Evolutionary conservation across 73 alveolate species (phyloP), one percentile per base, ranked within the genome.

Genomic region (Loxodes magnus): DNA sequence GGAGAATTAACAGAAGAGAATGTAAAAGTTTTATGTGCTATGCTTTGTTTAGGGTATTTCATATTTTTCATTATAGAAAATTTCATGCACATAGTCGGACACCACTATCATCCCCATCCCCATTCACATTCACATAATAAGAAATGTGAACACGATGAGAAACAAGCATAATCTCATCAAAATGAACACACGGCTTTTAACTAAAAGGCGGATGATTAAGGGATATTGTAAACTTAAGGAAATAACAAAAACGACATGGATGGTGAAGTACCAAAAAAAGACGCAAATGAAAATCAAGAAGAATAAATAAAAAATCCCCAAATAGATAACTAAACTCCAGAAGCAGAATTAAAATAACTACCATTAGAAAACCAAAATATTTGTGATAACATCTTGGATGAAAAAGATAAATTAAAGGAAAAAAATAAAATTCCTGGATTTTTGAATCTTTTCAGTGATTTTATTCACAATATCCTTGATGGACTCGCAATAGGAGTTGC

Each of bases 401-500:
- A 58, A 43, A 38, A 43, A 37, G 29, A 37, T 5, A 15, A 42
- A 26, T 17, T 35, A 1, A 48, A 61, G 31, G 42, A 61, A 61
- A 58, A 58, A 12, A 20, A 58, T 24, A 58, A 58, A 10, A 44
- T 41, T 29, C 49, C 71, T 30, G 71, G 71, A 3, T 58, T 43
- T n/a, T 6, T 58, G 37, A 58, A 58, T 5, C 19, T 58, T 27
- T 29, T 58, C 29, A 37, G 52, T 10, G 71, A 58, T 20, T 58
- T 58, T 58, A 19, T 58, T 0, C 71, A 58, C 23, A 58, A 58
- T 25, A 58, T 58, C 31, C 27, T 58, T 58, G 71, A 58, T 41
- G 71, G 71, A 2, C 26, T 58, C 3, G 71, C 71, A 3, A 26
- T 58, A 23, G 71, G 71, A 0, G 67, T 41, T 9, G 23, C 52